phyloP scores from a whole-genome alignment of 176 grass and related monocot species.

The Microstegium vimineum region DNA sequence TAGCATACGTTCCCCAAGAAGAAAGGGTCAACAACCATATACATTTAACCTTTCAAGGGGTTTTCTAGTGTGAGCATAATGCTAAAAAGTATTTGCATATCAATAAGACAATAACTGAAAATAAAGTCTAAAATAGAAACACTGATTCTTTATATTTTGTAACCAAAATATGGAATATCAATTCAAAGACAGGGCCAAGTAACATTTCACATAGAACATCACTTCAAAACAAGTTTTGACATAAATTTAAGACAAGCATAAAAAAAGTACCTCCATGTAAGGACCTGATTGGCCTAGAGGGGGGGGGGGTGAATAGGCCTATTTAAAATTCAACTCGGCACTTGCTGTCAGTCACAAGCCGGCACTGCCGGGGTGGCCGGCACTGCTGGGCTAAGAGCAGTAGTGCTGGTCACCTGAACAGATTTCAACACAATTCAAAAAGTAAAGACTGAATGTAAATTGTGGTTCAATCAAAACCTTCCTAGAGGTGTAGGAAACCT shows the following conservation, averaged over 20 bases:
- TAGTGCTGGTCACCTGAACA: no score
- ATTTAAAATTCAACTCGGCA: no score
- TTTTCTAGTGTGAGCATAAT: not conserved
- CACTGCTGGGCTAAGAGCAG: no score
- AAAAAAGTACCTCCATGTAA: slow-evolving; percentile 62
- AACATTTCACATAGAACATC: not conserved
- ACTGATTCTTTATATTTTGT: not conserved
- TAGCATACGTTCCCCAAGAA: no score
- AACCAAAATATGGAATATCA: not conserved
- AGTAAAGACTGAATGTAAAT: no score
- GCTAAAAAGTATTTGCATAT: not conserved
- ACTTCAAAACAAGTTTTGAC: not conserved
- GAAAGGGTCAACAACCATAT: not conserved
- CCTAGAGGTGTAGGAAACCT: no score
- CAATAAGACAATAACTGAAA: not conserved
- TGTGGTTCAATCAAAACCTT: no score
- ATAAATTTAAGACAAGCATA: slow-evolving; percentile 5
- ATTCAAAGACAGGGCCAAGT: not conserved
- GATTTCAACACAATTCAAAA: no score
- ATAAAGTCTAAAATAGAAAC: not conserved
- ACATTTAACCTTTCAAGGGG: not conserved
- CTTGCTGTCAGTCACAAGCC: no score
- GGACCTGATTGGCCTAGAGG: no score
- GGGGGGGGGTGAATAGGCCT: no score
- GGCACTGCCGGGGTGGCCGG: no score